phyloP scores from a whole-genome alignment of 2,329 filamentous ascomycete species.

The Cercospora sp. region DNA sequence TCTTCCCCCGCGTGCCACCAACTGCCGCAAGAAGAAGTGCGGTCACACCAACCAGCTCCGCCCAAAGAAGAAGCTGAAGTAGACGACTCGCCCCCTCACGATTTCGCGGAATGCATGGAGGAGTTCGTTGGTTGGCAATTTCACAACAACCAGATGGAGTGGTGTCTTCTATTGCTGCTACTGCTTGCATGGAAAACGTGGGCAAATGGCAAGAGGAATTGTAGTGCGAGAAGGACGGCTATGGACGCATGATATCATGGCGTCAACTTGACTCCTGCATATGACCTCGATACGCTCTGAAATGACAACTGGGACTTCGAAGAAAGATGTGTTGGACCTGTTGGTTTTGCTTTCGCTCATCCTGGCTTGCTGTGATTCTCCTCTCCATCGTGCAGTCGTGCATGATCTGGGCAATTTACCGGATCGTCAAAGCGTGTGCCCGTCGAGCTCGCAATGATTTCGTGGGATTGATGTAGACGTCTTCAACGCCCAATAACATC shows the following conservation, averaged over 20 bases:
- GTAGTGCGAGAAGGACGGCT: slow-evolving; percentile 14
- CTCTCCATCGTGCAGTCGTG: neutral
- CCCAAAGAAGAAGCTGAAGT: slow-evolving; percentile 99
- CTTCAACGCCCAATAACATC: neutral
- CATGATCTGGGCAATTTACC: neutral
- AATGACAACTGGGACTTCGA: slow-evolving; percentile 17
- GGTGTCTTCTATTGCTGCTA: neutral
- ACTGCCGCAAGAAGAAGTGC: slow-evolving; percentile 99
- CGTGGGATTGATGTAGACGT: neutral
- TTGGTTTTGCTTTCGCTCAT: neutral
- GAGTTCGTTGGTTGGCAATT: slow-evolving; percentile 12
- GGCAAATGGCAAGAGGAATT: slow-evolving; percentile 5
- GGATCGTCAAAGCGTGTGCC: neutral
- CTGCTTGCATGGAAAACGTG: slow-evolving; percentile 1
- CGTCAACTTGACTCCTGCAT: slow-evolving; percentile 17
- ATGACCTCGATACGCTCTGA: slow-evolving; percentile 10
- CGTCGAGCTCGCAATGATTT: neutral
- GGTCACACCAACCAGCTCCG: slow-evolving; percentile 99
- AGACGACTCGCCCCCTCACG: slow-evolving; percentile 37
- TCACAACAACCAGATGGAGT: neutral
- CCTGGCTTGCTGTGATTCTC: neutral
- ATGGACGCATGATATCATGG: slow-evolving; percentile 6
- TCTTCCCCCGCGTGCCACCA: slow-evolving; percentile 96
- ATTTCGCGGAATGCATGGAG: slow-evolving; percentile 5
- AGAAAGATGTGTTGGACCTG: neutral